Percentiles rank a stretch among this genome's conserved stretches.
Conservation (phyloP, 2,329 filamentous ascomycete species). For the Phialophora chinensis region DNA sequence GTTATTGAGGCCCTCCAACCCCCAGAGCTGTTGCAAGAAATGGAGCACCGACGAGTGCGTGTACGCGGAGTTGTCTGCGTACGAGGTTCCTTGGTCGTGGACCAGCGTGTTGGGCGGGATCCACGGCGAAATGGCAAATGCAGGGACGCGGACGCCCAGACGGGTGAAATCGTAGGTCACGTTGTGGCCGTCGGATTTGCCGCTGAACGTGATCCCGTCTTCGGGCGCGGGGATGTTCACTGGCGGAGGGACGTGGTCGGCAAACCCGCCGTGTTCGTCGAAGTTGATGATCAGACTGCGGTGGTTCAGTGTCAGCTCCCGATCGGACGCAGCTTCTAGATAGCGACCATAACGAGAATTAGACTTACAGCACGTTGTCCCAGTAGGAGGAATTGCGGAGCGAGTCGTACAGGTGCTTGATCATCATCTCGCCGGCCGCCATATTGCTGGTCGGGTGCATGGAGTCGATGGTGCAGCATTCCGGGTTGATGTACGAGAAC, state of each 20-base stretch:
- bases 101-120: slow-evolving; percentile 42
- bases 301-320: too few relatives aligned
- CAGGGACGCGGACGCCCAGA: slow-evolving; percentile 28
- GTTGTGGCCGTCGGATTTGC: slow-evolving; percentile 30
- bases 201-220: slow-evolving; percentile 30
- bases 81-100: slow-evolving; percentile 48
- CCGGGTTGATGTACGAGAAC: slow-evolving; percentile 61
- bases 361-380: slow-evolving; percentile 29
- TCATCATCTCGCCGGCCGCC: slow-evolving; percentile 32
- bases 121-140: slow-evolving; percentile 33
- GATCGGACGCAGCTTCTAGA: too few relatives aligned
- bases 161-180: slow-evolving; percentile 33
- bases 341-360: too few relatives aligned
- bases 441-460: slow-evolving; percentile 35
- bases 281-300: slow-evolving; percentile 30
- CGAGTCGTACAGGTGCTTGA: slow-evolving; percentile 32
- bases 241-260: slow-evolving; percentile 34
- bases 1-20: slow-evolving; percentile 49
- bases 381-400: slow-evolving; percentile 31
- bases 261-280: slow-evolving; percentile 33
- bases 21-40: slow-evolving; percentile 51
- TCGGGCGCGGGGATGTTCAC: slow-evolving; percentile 25
- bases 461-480: slow-evolving; percentile 33
- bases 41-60: slow-evolving; percentile 50
- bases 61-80: slow-evolving; percentile 47